Conservation (phyloP, 2,329 filamentous ascomycete genomes). For the Grosmannia serpens region DNA sequence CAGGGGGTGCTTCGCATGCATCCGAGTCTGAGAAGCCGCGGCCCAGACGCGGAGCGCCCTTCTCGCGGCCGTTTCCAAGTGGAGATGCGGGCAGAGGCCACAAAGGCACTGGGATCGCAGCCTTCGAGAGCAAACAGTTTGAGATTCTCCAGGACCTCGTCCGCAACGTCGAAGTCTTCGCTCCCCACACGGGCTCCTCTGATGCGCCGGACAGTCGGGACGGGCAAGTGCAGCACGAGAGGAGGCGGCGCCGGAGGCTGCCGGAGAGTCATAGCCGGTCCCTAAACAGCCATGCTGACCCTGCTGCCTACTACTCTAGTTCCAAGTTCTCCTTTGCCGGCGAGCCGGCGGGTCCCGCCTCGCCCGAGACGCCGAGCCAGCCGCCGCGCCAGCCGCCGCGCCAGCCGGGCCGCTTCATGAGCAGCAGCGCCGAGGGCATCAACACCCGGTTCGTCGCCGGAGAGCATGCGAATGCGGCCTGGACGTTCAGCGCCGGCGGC, state of each 20-base stretch:
- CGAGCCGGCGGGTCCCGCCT: background rate
- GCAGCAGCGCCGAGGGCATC: constrained; percentile 46
- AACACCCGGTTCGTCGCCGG: constrained; percentile 48
- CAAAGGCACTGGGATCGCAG: constrained; percentile 5
- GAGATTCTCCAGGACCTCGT: constrained; percentile 10
- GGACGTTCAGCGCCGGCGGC: constrained; percentile 42
- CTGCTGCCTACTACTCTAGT: constrained; percentile 24
- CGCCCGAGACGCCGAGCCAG: background rate
- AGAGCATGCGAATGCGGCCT: constrained; percentile 28
- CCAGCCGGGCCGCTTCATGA: constrained; percentile 29
- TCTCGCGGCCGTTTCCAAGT: constrained; percentile 15
- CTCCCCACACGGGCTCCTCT: background rate
- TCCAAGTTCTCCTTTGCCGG: constrained; percentile 35
- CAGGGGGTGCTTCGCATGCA: background rate
- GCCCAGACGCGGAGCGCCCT: too few relatives aligned
- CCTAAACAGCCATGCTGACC: constrained; percentile 10
- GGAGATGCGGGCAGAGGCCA: background rate
- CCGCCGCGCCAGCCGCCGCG: constrained; percentile 19
- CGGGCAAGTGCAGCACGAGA: background rate
- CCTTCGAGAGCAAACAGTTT: constrained; percentile 14
- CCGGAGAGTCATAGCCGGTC: background rate
- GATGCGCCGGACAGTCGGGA: background rate
- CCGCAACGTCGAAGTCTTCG: constrained; percentile 1
- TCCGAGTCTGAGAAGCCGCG: background rate
- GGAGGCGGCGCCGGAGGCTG: background rate